Evolutionary conservation across 1,139 yeast species (phyloP).

Genomic region (Blastobotrys malaysiensis): DNA sequence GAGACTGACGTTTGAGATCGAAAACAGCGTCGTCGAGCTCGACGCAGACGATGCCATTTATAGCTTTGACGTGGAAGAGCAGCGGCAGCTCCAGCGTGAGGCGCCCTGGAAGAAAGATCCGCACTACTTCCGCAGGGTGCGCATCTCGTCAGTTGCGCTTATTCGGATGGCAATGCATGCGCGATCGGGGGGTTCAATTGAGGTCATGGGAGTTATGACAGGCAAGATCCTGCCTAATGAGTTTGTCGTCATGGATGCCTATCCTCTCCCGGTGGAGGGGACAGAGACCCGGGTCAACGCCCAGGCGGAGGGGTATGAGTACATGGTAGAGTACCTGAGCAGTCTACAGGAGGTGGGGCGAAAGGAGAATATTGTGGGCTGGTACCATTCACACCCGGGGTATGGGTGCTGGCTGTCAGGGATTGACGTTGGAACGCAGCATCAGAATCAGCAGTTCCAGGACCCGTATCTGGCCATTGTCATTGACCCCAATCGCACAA

Average conservation of each 20-base stretch:
- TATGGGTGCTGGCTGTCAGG: constrained; percentile 94
- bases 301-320: constrained; percentile 88
- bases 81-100: constrained; percentile 24
- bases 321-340: constrained; percentile 79
- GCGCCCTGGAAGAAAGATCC: constrained; percentile 48
- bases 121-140: constrained; percentile 59
- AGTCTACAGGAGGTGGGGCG: constrained; percentile 51
- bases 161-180: constrained; percentile 82
- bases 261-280: constrained; percentile 89
- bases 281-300: constrained; percentile 96
- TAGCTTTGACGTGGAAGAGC: constrained; percentile 28
- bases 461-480: constrained; percentile 91
- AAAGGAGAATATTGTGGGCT: constrained; percentile 66
- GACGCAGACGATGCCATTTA: constrained; percentile 27
- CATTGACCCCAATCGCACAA: constrained; percentile 73
- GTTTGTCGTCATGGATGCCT: constrained; percentile 75
- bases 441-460: constrained; percentile 76
- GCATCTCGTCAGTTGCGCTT: constrained; percentile 69
- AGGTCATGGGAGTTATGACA: constrained; percentile 91
- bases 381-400: constrained; percentile 94
- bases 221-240: constrained; percentile 60
- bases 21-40: constrained; percentile 25
- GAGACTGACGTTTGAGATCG: constrained; percentile 34
- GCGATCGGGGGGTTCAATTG: constrained; percentile 79
- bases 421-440: constrained; percentile 84